Evolutionary conservation across 768 basidiomycete species (phyloP), one percentile per base, ranked within the genome.

Genomic region (Lactifluus volemus): DNA sequence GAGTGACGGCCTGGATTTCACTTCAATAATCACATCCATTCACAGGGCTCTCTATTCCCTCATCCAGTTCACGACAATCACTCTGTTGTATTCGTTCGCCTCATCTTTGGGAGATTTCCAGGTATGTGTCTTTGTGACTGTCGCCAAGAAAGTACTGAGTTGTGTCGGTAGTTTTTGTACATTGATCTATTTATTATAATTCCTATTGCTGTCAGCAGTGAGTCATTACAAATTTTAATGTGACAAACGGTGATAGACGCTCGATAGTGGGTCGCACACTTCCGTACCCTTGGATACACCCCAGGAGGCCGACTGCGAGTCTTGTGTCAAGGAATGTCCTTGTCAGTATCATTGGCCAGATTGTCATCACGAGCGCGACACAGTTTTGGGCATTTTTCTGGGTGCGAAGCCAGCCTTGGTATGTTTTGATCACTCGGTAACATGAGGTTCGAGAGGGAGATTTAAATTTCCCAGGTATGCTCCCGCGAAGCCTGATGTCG

Each of bases 61-160:
- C 66, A 99, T 99, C 55, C 97, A 99, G 71, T 99, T 99, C 71
- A 98, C 95, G n/a, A 92, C 94, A 3, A 90, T 98, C 61, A 97
- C 94, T 2, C 73, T 98, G 61, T 73, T 99, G 36, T 99, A 99
- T 73, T 94, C 93, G 0, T 97, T 99, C 70, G 96, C 94, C 0
- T 96, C 93, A 7, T 93, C 93, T 49, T 76, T 99, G 41, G 96
- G 95, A 49, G 96, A 99, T 71, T 96, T 98, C 72, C 89, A 98
- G 83, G 93, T 89, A 62, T 56, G 82, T 53, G 21, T 19, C 47
- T 44, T 17, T n/a, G 42, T 52, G 38, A 41, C n/a, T 53, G 49
- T 53, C 44, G 38, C 19, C 9, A 49, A 59, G 21, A 32, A 12
- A 12, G 45, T 45, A 49, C 63, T 68, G 19, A 64, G 32, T n/a